Percentiles rank a stretch among this genome's conserved stretches.
These are phyloP conservation scores for Cenchrus americanus DNA, from an alignment of 176 grass and related monocot genomes.

Conservation along the genomic window DNA sequence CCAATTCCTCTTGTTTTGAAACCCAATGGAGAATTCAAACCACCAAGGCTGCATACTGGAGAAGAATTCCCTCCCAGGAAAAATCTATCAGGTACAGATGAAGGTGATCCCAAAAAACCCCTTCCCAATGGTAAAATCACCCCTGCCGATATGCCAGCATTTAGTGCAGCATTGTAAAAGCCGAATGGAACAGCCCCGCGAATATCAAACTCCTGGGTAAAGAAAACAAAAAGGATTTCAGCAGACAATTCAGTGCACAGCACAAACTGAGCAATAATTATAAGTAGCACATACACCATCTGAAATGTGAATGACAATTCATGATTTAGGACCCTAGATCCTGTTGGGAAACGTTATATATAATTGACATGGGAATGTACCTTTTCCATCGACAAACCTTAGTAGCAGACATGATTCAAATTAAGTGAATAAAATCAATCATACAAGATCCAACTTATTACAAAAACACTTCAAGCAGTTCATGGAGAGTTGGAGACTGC, in stretches of 20 bases:
- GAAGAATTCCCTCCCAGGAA: slow-evolving; percentile 69
- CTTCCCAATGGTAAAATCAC: slow-evolving; percentile 62
- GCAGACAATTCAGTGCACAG: background rate
- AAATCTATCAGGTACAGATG: slow-evolving; percentile 68
- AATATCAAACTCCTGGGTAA: slow-evolving; percentile 73
- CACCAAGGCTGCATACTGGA: slow-evolving; percentile 59
- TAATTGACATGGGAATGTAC: background rate
- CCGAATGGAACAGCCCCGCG: slow-evolving; percentile 66
- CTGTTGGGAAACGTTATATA: background rate
- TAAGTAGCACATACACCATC: slow-evolving; percentile 4
- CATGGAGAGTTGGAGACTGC: background rate
- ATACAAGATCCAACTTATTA: background rate
- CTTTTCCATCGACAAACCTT: background rate
- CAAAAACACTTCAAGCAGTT: slow-evolving; percentile 2
- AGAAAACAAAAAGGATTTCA: background rate
- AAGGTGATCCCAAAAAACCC: slow-evolving; percentile 57
- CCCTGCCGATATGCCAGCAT: slow-evolving; percentile 69
- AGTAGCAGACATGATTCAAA: slow-evolving; percentile 8
- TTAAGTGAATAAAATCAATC: background rate
- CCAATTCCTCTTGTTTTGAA: slow-evolving; percentile 75
- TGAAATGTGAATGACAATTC: background rate
- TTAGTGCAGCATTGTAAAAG: slow-evolving; percentile 71
- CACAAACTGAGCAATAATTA: background rate
- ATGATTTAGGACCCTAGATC: background rate
- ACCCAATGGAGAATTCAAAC: slow-evolving; percentile 58